These are phyloP conservation scores for Pachysolen tannophilus DNA, from an alignment of 805 yeast genomes.

Conservation along the genomic window DNA sequence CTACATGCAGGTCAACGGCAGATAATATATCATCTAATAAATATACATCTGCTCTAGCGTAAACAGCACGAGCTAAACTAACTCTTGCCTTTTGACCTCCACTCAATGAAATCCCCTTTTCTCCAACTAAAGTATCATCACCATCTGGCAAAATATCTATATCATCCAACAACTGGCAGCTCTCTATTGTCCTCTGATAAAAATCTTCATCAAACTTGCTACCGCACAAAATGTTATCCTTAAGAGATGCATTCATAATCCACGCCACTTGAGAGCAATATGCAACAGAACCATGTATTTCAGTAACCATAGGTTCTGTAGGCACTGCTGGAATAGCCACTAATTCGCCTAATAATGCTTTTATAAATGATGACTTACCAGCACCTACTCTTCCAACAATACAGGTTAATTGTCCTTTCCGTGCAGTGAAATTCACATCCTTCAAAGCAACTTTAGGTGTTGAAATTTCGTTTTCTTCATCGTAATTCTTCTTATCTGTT, in stretches of 20 bases:
- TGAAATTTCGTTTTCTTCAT: slow-evolving; percentile 32
- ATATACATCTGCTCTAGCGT: slow-evolving; percentile 87
- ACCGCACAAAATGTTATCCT: slow-evolving; percentile 88
- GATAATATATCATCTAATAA: slow-evolving; percentile 87
- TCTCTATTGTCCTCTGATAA: slow-evolving; percentile 71
- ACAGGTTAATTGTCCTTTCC: slow-evolving; percentile 48
- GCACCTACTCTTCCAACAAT: slow-evolving; percentile 62
- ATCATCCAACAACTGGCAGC: slow-evolving; percentile 83
- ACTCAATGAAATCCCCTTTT: slow-evolving; percentile 90
- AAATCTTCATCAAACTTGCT: slow-evolving; percentile 74
- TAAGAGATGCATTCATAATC: slow-evolving; percentile 93
- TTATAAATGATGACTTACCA: slow-evolving; percentile 55
- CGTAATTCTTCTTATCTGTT: slow-evolving; percentile 18
- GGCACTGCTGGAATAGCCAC: slow-evolving; percentile 25
- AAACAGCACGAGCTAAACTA: slow-evolving; percentile 91
- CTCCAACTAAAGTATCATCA: slow-evolving; percentile 90
- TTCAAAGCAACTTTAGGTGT: slow-evolving; percentile 30
- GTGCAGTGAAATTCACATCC: slow-evolving; percentile 39
- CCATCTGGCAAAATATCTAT: slow-evolving; percentile 78
- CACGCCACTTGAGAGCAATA: slow-evolving; percentile 77
- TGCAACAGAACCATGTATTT: slow-evolving; percentile 38
- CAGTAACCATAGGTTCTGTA: slow-evolving; percentile 15
- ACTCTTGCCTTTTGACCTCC: slow-evolving; percentile 98
- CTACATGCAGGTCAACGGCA: slow-evolving; percentile 98
- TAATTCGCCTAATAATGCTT: slow-evolving; percentile 49